Evolutionary conservation across 1,284 basidiomycete genomes (phyloP), one percentile per base, ranked within the genome.

Genomic region (Gymnopus androsaceus): DNA sequence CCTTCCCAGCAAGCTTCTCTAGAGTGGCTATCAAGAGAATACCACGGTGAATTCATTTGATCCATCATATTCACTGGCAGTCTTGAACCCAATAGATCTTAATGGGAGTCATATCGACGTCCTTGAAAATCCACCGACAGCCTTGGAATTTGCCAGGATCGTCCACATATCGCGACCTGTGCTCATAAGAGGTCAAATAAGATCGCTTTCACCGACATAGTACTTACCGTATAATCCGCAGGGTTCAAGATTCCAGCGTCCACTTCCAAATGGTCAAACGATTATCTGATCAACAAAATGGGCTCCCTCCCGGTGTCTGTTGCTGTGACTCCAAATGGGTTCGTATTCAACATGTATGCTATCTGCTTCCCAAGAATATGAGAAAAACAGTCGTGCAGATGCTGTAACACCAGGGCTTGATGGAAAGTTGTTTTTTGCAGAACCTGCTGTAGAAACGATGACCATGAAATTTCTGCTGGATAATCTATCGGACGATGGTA

Each of bases 271-370:
- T 93, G 90, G 91, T 76, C 81, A 7, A 75, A 89, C 64, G 72
- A 80, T 42, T 90, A 89, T 67, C 78, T 94, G 7, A 63, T 72
- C 2, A 61, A 75, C 7, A 70, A 71, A 46, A 83, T 90, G 77
- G 84, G 78, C 1, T 74, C 83, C 15, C 69, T 67, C 37, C 55
- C 63, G 33, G 77, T 95, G 21, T 87, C 87, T 1, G 83, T 96
- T 27, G 91, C 93, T 1, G 79, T 90, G 25, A 95, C 93, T 1
- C 92, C 94, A 0, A 81, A 91, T 61, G 94, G 94, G 92, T 92
- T 63, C 62, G 78, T 56, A 27, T 17, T n/a, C 25, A 41, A 27
- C 14, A 14, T 48, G n/a, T n/a, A 36, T 30, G 14, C 27, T 56
- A 15, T 17, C 5, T 25, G 30, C 15, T 28, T 40, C 31, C 48